Evolutionary conservation across 2,329 filamentous ascomycete species (phyloP).

Genomic region (Xylariaceae sp.): DNA sequence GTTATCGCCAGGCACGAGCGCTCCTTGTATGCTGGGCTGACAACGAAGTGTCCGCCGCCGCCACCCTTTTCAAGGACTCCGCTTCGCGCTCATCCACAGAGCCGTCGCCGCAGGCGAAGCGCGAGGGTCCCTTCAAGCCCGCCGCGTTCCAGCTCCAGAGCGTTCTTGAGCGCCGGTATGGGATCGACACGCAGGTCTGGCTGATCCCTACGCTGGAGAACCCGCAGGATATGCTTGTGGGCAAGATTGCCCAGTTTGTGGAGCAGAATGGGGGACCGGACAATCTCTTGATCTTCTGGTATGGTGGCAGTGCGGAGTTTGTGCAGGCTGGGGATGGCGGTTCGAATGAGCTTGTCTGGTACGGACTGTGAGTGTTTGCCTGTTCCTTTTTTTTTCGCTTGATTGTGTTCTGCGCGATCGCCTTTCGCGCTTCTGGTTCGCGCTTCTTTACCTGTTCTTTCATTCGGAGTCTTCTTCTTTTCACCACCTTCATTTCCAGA

Average conservation of each 20-base stretch:
- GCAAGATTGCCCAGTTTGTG: conserved; percentile 15
- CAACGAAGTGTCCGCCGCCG: background rate
- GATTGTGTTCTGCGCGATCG: too few relatives aligned
- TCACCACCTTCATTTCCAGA: background rate
- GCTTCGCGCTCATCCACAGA: background rate
- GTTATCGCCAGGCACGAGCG: conserved; percentile 9
- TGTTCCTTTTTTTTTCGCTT: too few relatives aligned
- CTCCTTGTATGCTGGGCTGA: conserved; percentile 19
- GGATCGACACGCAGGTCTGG: conserved; percentile 12
- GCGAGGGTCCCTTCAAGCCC: conserved; percentile 10
- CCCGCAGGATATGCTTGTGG: conserved; percentile 12
- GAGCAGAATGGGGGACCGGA: conserved; percentile 9
- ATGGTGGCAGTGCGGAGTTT: conserved; percentile 16
- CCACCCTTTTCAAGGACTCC: too few relatives aligned
- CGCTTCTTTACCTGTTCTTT: too few relatives aligned
- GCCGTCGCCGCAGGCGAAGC: too few relatives aligned
- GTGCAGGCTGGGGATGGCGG: background rate
- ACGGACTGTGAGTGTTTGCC: conserved; percentile 13
- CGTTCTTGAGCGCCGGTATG: conserved; percentile 13
- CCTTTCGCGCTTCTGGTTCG: too few relatives aligned
- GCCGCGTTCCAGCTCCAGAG: conserved; percentile 10
- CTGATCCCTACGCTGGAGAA: conserved; percentile 12
- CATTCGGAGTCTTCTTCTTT: background rate
- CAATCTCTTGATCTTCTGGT: conserved; percentile 19
- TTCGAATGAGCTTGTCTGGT: conserved; percentile 14